These are phyloP conservation scores for Irpex sp. DNA, from an alignment of 1,284 basidiomycete genomes.

Conservation along the genomic window DNA sequence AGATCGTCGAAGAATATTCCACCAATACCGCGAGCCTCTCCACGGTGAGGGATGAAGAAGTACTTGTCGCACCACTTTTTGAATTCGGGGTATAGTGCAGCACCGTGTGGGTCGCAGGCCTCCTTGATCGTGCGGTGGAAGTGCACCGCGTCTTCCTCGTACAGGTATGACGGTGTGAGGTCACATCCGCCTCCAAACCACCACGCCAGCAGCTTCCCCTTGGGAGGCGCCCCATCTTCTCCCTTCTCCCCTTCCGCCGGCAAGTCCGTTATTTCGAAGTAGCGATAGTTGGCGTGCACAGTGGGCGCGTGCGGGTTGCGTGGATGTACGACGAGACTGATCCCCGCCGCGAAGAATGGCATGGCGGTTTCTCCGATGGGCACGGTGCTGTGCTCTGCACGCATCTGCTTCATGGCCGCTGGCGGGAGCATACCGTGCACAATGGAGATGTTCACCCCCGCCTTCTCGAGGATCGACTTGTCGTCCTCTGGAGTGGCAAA, in stretches of 20 bases:
- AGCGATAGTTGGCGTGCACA: constrained; percentile 96
- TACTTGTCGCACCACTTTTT: constrained; percentile 99
- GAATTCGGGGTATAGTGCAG: constrained; percentile 72
- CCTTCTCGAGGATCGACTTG: constrained; percentile 82
- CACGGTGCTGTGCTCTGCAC: constrained; percentile 81
- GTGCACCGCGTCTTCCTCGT: constrained; percentile 80
- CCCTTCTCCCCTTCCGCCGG: constrained; percentile 32
- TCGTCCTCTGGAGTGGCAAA: constrained; percentile 54
- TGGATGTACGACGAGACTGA: constrained; percentile 92
- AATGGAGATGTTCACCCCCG: constrained; percentile 92
- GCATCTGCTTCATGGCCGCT: constrained; percentile 89
- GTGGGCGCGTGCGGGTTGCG: constrained; percentile 88
- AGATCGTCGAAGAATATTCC: constrained; percentile 98
- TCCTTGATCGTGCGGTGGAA: constrained; percentile 81
- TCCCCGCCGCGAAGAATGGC: constrained; percentile 92
- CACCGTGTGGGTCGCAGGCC: constrained; percentile 74
- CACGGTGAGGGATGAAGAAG: constrained; percentile 92
- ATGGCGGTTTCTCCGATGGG: constrained; percentile 64
- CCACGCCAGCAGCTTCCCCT: constrained; percentile 71
- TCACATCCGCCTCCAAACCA: constrained; percentile 99
- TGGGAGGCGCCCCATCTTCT: constrained; percentile 18
- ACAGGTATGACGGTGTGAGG: constrained; percentile 92
- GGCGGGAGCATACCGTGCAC: constrained; percentile 89
- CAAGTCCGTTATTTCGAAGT: constrained; percentile 77
- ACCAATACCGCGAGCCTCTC: constrained; percentile 86